These are phyloP conservation scores for Porphyrellus cyaneotinctus DNA, from an alignment of 768 basidiomycete genomes.

Conservation along the genomic window DNA sequence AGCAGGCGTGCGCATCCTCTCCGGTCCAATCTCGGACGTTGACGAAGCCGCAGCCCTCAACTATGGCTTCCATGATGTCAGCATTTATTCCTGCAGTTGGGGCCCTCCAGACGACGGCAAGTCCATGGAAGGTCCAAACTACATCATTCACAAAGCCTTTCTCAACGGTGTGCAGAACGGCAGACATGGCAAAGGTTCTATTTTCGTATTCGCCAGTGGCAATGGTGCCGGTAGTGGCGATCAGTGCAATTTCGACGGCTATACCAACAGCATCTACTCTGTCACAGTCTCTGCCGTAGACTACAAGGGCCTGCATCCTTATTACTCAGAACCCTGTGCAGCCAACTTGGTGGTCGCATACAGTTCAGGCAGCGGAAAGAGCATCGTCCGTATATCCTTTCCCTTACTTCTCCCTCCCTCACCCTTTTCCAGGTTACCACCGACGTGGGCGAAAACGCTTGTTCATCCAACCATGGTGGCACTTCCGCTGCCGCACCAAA, in stretches of 20 bases:
- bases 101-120: conserved; percentile 94
- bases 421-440: conserved; percentile 74
- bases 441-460: conserved; percentile 81
- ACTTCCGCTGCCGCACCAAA: conserved; percentile 98
- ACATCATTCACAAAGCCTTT: conserved; percentile 90
- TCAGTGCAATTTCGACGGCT: conserved; percentile 99
- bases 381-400: conserved; percentile 63
- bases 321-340: conserved; percentile 96
- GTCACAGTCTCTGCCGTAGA: conserved; percentile 96
- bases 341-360: conserved; percentile 97
- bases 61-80: conserved; percentile 86
- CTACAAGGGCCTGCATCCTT: conserved; percentile 88
- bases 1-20: conserved; percentile 92
- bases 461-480: conserved; percentile 83
- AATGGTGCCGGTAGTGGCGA: conserved; percentile 90
- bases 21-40: conserved; percentile 89
- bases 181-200: conserved; percentile 81
- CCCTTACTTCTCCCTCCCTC: conserved; percentile 10
- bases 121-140: conserved; percentile 91
- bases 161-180: conserved; percentile 92
- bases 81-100: conserved; percentile 95
- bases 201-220: conserved; percentile 96
- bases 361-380: conserved; percentile 89
- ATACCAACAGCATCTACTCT: conserved; percentile 96
- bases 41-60: conserved; percentile 96